Conservation (phyloP, 768 basidiomycete genomes). For the Paxillus involutus region DNA sequence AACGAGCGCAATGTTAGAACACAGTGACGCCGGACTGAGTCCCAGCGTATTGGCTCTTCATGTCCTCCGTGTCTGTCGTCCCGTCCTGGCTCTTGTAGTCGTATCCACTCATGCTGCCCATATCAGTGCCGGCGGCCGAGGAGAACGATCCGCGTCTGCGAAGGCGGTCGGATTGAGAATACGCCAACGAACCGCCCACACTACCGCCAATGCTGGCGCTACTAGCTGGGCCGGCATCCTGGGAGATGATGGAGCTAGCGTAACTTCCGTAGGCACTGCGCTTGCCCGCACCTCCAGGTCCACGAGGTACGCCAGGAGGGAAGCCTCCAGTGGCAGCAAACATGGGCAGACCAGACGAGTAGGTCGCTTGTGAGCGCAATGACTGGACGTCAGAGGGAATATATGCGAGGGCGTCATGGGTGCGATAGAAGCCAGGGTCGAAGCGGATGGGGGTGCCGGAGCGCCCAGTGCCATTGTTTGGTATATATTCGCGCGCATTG, state of each 20-base stretch:
- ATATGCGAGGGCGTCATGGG: constrained; percentile 90
- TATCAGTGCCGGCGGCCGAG: constrained; percentile 71
- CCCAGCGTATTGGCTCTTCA: constrained; percentile 86
- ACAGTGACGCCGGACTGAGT: constrained; percentile 86
- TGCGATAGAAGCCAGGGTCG: constrained; percentile 93
- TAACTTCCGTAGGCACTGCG: constrained; percentile 77
- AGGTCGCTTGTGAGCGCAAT: constrained; percentile 93
- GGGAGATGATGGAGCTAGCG: constrained; percentile 91
- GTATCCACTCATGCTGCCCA: constrained; percentile 74
- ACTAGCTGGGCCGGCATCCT: constrained; percentile 73
- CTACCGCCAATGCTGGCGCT: constrained; percentile 58
- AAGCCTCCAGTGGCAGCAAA: constrained; percentile 73
- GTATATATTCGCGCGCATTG: constrained; percentile 78
- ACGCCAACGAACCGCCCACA: constrained; percentile 62
- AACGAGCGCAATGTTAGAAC: constrained; percentile 47
- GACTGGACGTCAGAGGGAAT: constrained; percentile 97
- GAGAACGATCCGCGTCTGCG: constrained; percentile 76
- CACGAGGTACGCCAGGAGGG: constrained; percentile 64
- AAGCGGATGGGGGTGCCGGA: constrained; percentile 94
- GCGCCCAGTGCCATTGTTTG: constrained; percentile 41
- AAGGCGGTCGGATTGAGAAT: constrained; percentile 89
- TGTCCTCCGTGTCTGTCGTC: constrained; percentile 74
- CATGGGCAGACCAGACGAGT: constrained; percentile 88
- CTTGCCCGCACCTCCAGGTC: constrained; percentile 59
- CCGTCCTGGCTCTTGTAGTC: constrained; percentile 93